Base-by-base conservation (phyloP, 1,139 yeast genomes). In the Pichia sp. region DNA sequence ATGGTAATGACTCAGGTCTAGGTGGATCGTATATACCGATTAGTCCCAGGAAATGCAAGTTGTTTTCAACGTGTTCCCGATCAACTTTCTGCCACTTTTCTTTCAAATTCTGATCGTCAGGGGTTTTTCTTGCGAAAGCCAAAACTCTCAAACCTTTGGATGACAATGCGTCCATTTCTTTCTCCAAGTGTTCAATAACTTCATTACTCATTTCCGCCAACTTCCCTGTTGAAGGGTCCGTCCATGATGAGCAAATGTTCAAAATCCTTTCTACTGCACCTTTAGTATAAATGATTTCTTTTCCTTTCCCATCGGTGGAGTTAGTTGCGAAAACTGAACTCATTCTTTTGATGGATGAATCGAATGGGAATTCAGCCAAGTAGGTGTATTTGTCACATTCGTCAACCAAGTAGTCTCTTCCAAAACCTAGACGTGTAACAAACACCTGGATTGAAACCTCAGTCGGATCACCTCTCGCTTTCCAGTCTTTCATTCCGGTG, bases 1-100 rank as follows among this genome's bases (percentile, higher is more conserved):
- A 82, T 12, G 74, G 78, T 16, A 85, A 83, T 20, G 91, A 81
- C 72, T 87, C 93, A 9, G 76, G 75, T 64, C 95, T 78, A 54
- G 95, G 95, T 29, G 95, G 95, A 68, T 87, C 95, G 67, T 87
- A 87, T 59, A 87, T 86, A 58, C 95, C 95, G 61, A 86, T 81
- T 42, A 87, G 73, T 1, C 95, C 95, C 51, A 81, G 74, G 63
- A 87, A 85, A 1, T 75, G 75, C 54, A 87, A 74, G 27, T 76
- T 73, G 14, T 72, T 64, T 67, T 87, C 95, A 52, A 86, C 78
- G 1, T 62, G 61, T 8, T 74, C 81, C 61, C 95, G 76, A 38
- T 76, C 73, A 31, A 64, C 61, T 30, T 66, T 63, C 29, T 69
- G 71, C 66, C 71, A 65, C 46, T 63, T 63, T 17, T 55, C 58